Evolutionary conservation across 2,329 filamentous ascomycete species (phyloP).

Genomic region (Davidsoniella eucalypti): DNA sequence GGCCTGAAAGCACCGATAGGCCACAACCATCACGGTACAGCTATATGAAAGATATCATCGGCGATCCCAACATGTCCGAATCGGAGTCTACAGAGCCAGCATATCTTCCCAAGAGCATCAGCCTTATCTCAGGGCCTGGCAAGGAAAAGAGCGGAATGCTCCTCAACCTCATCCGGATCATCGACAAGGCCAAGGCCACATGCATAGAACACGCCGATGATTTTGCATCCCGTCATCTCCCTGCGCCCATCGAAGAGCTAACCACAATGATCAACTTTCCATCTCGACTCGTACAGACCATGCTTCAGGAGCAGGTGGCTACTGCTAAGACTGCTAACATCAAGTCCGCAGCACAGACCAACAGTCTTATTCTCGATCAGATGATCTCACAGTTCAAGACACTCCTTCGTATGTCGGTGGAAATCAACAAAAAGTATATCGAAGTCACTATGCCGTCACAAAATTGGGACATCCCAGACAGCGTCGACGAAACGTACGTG

Average conservation of each 20-base stretch:
- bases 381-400: constrained; percentile 97
- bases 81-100: background rate
- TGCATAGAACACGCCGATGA: constrained; percentile 71
- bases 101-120: too few species aligned
- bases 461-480: constrained; percentile 89
- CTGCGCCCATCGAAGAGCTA: constrained; percentile 91
- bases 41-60: too few species aligned
- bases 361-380: constrained; percentile 86
- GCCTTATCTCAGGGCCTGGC: background rate
- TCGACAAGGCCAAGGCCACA: constrained; percentile 83
- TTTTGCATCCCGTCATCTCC: constrained; percentile 78
- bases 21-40: too few species aligned
- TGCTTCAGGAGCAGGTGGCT: constrained; percentile 77
- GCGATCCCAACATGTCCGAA: background rate
- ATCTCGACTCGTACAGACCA: constrained; percentile 86
- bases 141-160: constrained; percentile 50
- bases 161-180: constrained; percentile 65
- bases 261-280: constrained; percentile 95
- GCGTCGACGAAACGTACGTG: constrained; percentile 94
- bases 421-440: constrained; percentile 80
- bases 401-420: constrained; percentile 74
- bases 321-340: constrained; percentile 78
- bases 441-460: constrained; percentile 70
- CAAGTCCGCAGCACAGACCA: constrained; percentile 86
- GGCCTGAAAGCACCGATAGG: constrained; percentile 26